Evolutionary conservation across 192 early-diverging fungal species (phyloP).

Genomic region (Radiomyces spectabilis): DNA sequence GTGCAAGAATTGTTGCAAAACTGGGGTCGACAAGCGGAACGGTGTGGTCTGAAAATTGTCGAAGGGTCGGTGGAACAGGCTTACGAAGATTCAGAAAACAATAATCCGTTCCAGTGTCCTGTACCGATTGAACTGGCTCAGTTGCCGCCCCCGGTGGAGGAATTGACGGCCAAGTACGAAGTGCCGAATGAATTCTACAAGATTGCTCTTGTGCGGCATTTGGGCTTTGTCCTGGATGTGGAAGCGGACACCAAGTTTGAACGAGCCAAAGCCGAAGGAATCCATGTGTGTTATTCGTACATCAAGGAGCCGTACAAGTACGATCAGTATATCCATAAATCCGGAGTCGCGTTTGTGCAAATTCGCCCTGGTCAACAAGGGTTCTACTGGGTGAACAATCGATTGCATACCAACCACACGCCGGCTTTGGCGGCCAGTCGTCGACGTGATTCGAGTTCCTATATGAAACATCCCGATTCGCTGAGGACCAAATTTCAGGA

Average conservation of each 20-base stretch:
- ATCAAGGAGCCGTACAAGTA: slow-evolving; percentile 58
- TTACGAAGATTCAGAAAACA: slow-evolving; percentile 54
- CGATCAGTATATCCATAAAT: slow-evolving; percentile 87
- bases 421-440: slow-evolving; percentile 32
- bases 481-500: slow-evolving; percentile 53
- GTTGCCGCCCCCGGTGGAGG: slow-evolving; percentile 51
- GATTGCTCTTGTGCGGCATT: slow-evolving; percentile 68
- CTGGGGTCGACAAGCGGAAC: slow-evolving; percentile 79
- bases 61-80: slow-evolving; percentile 81
- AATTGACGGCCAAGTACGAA: slow-evolving; percentile 30
- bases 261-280: slow-evolving; percentile 19
- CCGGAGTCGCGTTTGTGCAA: slow-evolving; percentile 90
- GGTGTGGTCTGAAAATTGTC: slow-evolving; percentile 81
- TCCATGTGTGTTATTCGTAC: slow-evolving; percentile 53
- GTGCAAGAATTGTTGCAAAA: slow-evolving; percentile 78
- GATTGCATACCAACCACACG: slow-evolving; percentile 55
- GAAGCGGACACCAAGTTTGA: slow-evolving; percentile 80
- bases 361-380: slow-evolving; percentile 60
- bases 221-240: slow-evolving; percentile 89
- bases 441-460: slow-evolving; percentile 15
- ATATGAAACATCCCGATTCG: slow-evolving; percentile 47
- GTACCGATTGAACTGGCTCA: slow-evolving; percentile 54
- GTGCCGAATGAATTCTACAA: slow-evolving; percentile 61
- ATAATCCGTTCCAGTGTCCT: slow-evolving; percentile 84
- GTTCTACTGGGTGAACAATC: slow-evolving; percentile 90